Percentiles rank a stretch among this genome's conserved stretches.
Evolutionary conservation across 257 asterid genomes (phyloP).

Genomic region (Asclepias syriaca): DNA sequence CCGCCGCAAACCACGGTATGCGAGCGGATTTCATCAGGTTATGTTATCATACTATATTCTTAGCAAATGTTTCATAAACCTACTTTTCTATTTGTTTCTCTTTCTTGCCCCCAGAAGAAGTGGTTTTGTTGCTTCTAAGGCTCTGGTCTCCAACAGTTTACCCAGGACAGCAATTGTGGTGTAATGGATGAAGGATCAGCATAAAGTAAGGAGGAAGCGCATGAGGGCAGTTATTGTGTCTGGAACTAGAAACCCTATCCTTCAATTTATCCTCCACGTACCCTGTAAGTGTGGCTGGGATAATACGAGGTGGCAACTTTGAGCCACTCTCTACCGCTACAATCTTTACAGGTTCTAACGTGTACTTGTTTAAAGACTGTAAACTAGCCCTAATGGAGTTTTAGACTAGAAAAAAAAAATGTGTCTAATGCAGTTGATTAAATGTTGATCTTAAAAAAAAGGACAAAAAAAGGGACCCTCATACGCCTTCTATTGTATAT

Average conservation of each 20-base stretch:
- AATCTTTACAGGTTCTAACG: slow-evolving; percentile 6
- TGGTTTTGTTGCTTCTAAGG: slow-evolving; percentile 40
- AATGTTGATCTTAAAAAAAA: not conserved
- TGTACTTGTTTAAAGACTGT: not conserved
- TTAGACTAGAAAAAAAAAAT: not conserved
- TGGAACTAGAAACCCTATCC: not conserved
- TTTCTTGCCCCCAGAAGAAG: slow-evolving; percentile 22
- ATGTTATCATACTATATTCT: too few species aligned
- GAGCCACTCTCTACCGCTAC: not conserved
- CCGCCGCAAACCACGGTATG: slow-evolving; percentile 16
- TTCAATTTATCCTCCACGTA: not conserved
- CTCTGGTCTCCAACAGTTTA: slow-evolving; percentile 10
- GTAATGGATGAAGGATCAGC: not conserved
- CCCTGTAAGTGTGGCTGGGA: not conserved
- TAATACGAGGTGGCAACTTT: not conserved
- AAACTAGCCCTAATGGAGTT: not conserved
- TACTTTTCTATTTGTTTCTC: too few species aligned
- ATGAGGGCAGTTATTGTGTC: not conserved
- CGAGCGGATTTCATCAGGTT: too few species aligned
- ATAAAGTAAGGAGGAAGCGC: slow-evolving; percentile 4
- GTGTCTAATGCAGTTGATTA: slow-evolving; percentile 1
- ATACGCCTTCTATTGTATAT: too few species aligned
- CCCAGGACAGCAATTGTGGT: not conserved
- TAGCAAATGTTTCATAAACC: not conserved
- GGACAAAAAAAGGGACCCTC: too few species aligned